Conservation (phyloP, 2,329 filamentous ascomycete species). For the Alternaria ventricosa region DNA sequence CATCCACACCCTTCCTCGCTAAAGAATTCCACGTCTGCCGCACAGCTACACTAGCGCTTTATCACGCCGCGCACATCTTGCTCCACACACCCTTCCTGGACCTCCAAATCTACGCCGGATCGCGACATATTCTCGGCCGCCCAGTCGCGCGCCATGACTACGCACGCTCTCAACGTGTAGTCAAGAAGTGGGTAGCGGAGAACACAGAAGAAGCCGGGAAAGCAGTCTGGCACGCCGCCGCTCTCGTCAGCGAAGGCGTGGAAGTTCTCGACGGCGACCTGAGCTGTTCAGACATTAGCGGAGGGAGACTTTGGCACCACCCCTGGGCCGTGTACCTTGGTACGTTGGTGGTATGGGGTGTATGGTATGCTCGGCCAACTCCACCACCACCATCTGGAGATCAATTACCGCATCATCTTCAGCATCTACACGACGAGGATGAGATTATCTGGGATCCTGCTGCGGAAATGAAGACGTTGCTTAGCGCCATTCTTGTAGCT, state of each 20-base stretch:
- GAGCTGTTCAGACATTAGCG: slow-evolving; percentile 53
- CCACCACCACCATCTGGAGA: not conserved
- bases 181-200: slow-evolving; percentile 59
- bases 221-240: slow-evolving; percentile 62
- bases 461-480: slow-evolving; percentile 57
- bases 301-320: slow-evolving; percentile 63
- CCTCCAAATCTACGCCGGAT: slow-evolving; percentile 67
- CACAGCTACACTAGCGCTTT: slow-evolving; percentile 62
- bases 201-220: slow-evolving; percentile 47
- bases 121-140: slow-evolving; percentile 64
- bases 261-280: slow-evolving; percentile 51
- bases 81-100: slow-evolving; percentile 66
- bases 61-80: slow-evolving; percentile 64
- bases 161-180: slow-evolving; percentile 56
- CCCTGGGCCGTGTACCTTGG: slow-evolving; percentile 68
- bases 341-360: slow-evolving; percentile 65
- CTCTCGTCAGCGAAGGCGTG: slow-evolving; percentile 59
- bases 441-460: slow-evolving; percentile 60
- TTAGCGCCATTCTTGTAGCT: slow-evolving; percentile 51
- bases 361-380: slow-evolving; percentile 54
- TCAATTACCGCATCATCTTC: slow-evolving; percentile 1
- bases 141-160: slow-evolving; percentile 60
- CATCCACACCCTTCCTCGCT: slow-evolving; percentile 39
- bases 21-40: slow-evolving; percentile 57
- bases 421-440: slow-evolving; percentile 47